Evolutionary conservation across 2,329 filamentous ascomycete genomes (phyloP).

Genomic region (Penicillium digitatum): DNA sequence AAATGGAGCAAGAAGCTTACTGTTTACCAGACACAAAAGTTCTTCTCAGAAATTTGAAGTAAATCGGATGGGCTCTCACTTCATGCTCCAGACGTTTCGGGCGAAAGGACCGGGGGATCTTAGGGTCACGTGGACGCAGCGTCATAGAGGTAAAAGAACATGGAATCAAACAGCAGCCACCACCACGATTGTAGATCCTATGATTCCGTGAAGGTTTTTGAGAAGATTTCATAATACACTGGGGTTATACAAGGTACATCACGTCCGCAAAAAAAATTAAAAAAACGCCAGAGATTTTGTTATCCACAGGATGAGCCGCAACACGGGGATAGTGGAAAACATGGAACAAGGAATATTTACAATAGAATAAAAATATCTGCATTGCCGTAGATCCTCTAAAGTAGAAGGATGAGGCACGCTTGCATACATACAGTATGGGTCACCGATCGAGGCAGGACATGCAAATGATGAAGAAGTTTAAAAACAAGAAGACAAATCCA

Average conservation of each 20-base stretch:
- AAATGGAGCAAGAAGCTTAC: not conserved
- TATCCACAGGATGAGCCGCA: slow-evolving; percentile 22
- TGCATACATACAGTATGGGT: slow-evolving; percentile 11
- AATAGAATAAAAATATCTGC: slow-evolving; percentile 21
- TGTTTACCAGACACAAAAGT: slow-evolving; percentile 1
- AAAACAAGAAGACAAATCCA: not conserved
- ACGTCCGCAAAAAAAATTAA: slow-evolving; percentile 13
- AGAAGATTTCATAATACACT: slow-evolving; percentile 11
- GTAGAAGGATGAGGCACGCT: slow-evolving; percentile 1
- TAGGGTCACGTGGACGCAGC: slow-evolving; percentile 1
- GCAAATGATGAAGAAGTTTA: slow-evolving; percentile 7
- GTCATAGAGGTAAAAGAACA: not conserved
- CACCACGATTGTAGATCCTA: not conserved
- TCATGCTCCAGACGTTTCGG: slow-evolving; percentile 27
- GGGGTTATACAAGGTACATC: slow-evolving; percentile 18
- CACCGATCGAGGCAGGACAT: not conserved
- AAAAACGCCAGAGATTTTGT: slow-evolving; percentile 14
- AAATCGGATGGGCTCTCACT: not conserved
- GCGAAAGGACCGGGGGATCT: slow-evolving; percentile 24
- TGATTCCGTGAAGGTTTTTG: not conserved
- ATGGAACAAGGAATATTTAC: slow-evolving; percentile 22
- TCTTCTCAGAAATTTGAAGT: slow-evolving; percentile 3
- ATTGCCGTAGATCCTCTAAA: slow-evolving; percentile 10
- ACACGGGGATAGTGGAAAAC: slow-evolving; percentile 11
- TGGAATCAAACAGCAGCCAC: not conserved